Evolutionary conservation across 1,284 basidiomycete species (phyloP), one percentile per base, ranked within the genome.

Genomic region (Rhodotorula glutinis): DNA sequence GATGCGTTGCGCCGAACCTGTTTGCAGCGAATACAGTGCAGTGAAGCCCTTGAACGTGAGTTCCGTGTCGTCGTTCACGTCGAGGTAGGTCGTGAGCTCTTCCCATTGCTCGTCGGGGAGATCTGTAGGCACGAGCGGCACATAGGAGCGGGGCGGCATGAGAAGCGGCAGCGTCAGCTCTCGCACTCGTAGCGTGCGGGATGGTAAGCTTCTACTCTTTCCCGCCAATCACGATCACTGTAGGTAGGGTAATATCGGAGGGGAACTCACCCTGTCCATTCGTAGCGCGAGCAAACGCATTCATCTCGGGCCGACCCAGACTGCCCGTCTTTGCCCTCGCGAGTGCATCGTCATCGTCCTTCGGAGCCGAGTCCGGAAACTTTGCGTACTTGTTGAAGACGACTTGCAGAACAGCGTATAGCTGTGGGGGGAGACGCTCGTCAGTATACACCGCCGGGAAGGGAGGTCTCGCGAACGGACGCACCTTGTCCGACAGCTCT

Each of bases 11-110:
- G 3, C 13, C 23, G 10, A 9, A 69, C 70, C 61, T 0, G 70
- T 71, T 27, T 71, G 70, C 23, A 71, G 55, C 25, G 62, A 47
- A 57, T 71, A 71, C 5, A 71, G 66, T 43, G 65, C 61, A 3
- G 60, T 55, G 58, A 71, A 71, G 21, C 70, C 70, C 52, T 66
- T 62, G 30, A 71, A 65, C 2, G 70, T 64, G 38, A 68, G 62
- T 60, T 68, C 66, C 9, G 40, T 43, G 16, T 44, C 47, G 49
- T 63, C 51, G 33, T 62, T 66, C n/a, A 60, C 56, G 41, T 64
- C 66, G 52, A 68, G 59, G 46, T 68, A 68, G 41, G 61, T 60
- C 54, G 61, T 60, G 11, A 68, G 55, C 44, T 68, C 66, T 27
- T 64, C 47, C 47, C 60, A 65, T 53, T 64, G 59, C 33, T 62